phyloP scores from a whole-genome alignment of 495 filamentous ascomycete genomes.

The Hyaloscypha hepaticicola region DNA sequence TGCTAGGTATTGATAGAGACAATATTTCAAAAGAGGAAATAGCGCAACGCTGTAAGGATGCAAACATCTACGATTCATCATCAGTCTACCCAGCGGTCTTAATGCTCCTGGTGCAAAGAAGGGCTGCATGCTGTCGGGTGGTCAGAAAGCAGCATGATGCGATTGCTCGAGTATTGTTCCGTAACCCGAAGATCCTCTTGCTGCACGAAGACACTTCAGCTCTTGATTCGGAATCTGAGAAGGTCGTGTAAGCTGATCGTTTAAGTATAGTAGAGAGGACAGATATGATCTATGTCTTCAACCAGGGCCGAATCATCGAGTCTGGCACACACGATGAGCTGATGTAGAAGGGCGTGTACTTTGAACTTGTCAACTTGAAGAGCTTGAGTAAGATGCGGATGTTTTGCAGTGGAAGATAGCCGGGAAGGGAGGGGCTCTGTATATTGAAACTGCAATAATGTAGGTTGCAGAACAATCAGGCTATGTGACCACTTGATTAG shows the following conservation, averaged over 20 bases:
- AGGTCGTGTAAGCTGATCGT: constrained; percentile 78
- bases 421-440: too few species aligned
- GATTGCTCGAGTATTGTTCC: constrained; percentile 61
- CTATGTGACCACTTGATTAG: too few species aligned
- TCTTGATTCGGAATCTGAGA: constrained; percentile 71
- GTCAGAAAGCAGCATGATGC: constrained; percentile 63
- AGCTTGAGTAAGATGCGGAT: constrained; percentile 57
- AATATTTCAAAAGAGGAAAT: constrained; percentile 24
- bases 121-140: constrained; percentile 56
- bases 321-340: constrained; percentile 68
- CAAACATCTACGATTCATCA: constrained; percentile 41
- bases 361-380: constrained; percentile 76
- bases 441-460: too few species aligned
- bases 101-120: constrained; percentile 49
- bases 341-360: constrained; percentile 68
- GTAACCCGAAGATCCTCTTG: constrained; percentile 67
- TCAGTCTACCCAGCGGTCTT: constrained; percentile 42
- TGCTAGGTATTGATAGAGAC: constrained; percentile 53
- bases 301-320: constrained; percentile 72
- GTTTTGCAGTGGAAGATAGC: too few species aligned
- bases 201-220: constrained; percentile 70
- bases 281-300: constrained; percentile 81
- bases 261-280: constrained; percentile 82
- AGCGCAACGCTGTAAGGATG: constrained; percentile 9
- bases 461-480: too few species aligned